phyloP scores from a whole-genome alignment of 2,329 filamentous ascomycete genomes.

The Clonostachys solani region DNA sequence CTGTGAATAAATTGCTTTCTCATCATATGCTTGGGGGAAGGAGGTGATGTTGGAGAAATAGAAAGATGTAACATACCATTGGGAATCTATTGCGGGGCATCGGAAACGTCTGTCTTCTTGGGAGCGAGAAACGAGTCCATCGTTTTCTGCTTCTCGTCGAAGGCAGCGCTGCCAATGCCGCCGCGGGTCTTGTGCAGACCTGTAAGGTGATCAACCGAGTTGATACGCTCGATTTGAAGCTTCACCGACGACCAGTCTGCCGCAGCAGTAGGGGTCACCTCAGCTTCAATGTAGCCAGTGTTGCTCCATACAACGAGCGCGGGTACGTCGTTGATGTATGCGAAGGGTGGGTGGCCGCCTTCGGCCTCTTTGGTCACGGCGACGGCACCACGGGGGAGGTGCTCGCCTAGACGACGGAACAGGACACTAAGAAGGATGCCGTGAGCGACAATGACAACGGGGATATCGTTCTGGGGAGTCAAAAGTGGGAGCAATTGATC shows the following conservation, averaged over 20 bases:
- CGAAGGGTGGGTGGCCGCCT: not conserved
- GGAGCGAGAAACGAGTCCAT: slow-evolving; percentile 69
- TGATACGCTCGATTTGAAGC: slow-evolving; percentile 54
- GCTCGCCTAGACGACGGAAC: slow-evolving; percentile 56
- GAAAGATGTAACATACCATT: slow-evolving; percentile 30
- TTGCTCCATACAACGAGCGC: slow-evolving; percentile 42
- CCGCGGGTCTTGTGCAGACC: slow-evolving; percentile 76
- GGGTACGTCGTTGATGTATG: not conserved
- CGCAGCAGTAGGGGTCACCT: slow-evolving; percentile 7
- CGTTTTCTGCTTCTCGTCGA: slow-evolving; percentile 72
- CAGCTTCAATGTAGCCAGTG: slow-evolving; percentile 39
- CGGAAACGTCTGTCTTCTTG: slow-evolving; percentile 17
- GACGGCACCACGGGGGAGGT: slow-evolving; percentile 29
- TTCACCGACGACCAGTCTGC: slow-evolving; percentile 11
- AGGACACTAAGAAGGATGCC: slow-evolving; percentile 74
- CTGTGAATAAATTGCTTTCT: slow-evolving; percentile 67
- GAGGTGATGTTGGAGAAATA: slow-evolving; percentile 2
- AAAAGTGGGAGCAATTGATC: slow-evolving; percentile 54
- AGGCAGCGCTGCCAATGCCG: slow-evolving; percentile 73
- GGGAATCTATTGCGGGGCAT: slow-evolving; percentile 10
- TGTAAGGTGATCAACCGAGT: slow-evolving; percentile 66
- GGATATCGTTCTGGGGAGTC: slow-evolving; percentile 1
- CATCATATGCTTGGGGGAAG: slow-evolving; percentile 52
- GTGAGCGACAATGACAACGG: slow-evolving; percentile 71
- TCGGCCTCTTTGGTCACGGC: slow-evolving; percentile 2